phyloP scores from a whole-genome alignment of 2,329 filamentous ascomycete genomes.

The Akanthomyces dipterigenus region DNA sequence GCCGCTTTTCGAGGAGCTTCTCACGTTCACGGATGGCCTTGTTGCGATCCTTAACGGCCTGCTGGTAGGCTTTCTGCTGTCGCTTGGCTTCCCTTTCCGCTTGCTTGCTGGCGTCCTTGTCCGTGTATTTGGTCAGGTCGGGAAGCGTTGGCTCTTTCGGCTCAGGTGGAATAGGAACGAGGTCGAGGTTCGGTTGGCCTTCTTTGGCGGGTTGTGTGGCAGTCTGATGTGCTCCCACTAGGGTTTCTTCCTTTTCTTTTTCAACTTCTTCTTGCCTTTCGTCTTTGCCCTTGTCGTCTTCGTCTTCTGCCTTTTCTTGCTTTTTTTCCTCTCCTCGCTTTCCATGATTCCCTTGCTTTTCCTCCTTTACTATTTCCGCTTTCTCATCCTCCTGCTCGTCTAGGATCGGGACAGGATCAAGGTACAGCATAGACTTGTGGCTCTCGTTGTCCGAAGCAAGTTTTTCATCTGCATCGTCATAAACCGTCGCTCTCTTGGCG shows the following conservation, averaged over 20 bases:
- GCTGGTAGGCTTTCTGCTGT: slow-evolving; percentile 57
- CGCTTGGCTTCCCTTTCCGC: slow-evolving; percentile 62
- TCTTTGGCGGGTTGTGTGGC: not conserved
- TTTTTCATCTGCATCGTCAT: slow-evolving; percentile 3
- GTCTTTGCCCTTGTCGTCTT: too few species aligned
- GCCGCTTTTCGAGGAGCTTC: slow-evolving; percentile 51
- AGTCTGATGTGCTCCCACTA: not conserved
- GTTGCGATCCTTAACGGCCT: slow-evolving; percentile 59
- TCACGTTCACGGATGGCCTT: slow-evolving; percentile 57
- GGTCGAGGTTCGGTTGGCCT: not conserved
- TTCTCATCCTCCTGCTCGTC: slow-evolving; percentile 15
- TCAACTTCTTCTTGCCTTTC: slow-evolving; percentile 14
- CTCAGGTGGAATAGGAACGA: slow-evolving; percentile 33
- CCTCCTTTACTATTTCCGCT: not conserved
- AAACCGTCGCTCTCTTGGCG: not conserved
- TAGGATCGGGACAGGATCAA: slow-evolving; percentile 34
- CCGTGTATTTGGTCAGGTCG: slow-evolving; percentile 50
- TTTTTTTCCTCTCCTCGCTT: not conserved
- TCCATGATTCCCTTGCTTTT: not conserved
- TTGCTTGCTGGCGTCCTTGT: slow-evolving; percentile 60
- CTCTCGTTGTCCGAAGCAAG: slow-evolving; percentile 13
- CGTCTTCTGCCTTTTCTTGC: too few species aligned
- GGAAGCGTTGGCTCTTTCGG: slow-evolving; percentile 51
- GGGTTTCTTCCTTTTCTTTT: not conserved
- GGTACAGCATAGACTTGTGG: slow-evolving; percentile 25